A percentile compares a stretch with the other conserved stretches of the same genome.
Evolutionary conservation across 768 basidiomycete species (phyloP).

Genomic region (Podaxis sp.): DNA sequence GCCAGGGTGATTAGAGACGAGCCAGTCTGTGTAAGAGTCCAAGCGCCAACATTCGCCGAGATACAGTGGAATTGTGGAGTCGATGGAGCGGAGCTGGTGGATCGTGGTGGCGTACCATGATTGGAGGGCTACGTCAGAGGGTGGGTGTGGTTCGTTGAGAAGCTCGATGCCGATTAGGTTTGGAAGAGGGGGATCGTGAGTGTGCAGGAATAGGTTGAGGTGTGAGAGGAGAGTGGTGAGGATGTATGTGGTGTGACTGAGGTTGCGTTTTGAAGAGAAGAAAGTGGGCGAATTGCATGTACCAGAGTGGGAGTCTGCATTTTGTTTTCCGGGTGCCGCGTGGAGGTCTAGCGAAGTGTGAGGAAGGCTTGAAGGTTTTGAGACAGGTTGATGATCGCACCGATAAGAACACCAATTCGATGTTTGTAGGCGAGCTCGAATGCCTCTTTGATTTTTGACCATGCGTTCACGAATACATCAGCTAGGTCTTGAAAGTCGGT

Average conservation of each 20-base stretch:
- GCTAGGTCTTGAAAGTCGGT: slow-evolving; percentile 64
- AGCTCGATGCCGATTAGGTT: slow-evolving; percentile 64
- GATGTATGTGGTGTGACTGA: slow-evolving; percentile 46
- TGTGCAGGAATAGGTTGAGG: slow-evolving; percentile 23
- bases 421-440: slow-evolving; percentile 55
- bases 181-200: slow-evolving; percentile 37
- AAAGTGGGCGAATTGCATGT: slow-evolving; percentile 53
- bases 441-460: slow-evolving; percentile 59
- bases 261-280: slow-evolving; percentile 44
- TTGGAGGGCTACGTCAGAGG: slow-evolving; percentile 49
- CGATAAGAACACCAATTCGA: slow-evolving; percentile 74
- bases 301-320: slow-evolving; percentile 65
- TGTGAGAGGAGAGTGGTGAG: slow-evolving; percentile 42
- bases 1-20: slow-evolving; percentile 30
- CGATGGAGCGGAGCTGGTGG: slow-evolving; percentile 46
- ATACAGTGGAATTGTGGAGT: slow-evolving; percentile 64
- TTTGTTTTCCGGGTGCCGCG: slow-evolving; percentile 76
- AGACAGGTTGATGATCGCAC: slow-evolving; percentile 31
- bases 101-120: slow-evolving; percentile 66
- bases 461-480: slow-evolving; percentile 61
- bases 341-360: slow-evolving; percentile 54
- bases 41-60: slow-evolving; percentile 77
- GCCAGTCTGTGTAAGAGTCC: slow-evolving; percentile 59
- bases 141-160: slow-evolving; percentile 56
- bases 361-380: background rate